A percentile compares a stretch with the other conserved stretches of the same genome.
Evolutionary conservation across 345 rosid species (phyloP).

Genomic region (Gossypium bickii): DNA sequence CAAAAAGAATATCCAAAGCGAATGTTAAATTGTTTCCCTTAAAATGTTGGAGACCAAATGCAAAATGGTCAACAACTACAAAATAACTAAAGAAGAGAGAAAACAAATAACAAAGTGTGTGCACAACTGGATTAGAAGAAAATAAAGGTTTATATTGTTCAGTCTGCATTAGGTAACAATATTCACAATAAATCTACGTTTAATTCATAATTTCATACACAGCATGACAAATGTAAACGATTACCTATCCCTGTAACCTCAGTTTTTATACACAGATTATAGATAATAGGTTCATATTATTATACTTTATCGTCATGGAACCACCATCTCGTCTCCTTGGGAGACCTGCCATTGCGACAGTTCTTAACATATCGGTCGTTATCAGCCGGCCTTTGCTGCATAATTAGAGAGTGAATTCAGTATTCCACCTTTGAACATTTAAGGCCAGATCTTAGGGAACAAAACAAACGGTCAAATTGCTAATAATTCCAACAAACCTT

Average conservation of each 20-base stretch:
- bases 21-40: too few relatives aligned
- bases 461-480: neutral
- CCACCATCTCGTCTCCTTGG: conserved; percentile 93
- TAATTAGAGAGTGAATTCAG: neutral
- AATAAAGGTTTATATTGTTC: neutral
- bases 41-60: too few relatives aligned
- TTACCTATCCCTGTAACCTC: neutral
- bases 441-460: neutral
- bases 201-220: conserved; percentile 16
- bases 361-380: conserved; percentile 72
- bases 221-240: conserved; percentile 5
- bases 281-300: neutral
- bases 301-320: conserved; percentile 80
- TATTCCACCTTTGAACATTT: neutral
- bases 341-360: conserved; percentile 77
- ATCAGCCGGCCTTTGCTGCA: conserved; percentile 72
- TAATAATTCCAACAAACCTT: conserved; percentile 39
- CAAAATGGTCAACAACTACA: too few relatives aligned
- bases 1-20: too few relatives aligned
- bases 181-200: conserved; percentile 8
- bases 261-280: conserved; percentile 5
- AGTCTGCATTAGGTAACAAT: neutral
- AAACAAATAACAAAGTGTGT: too few relatives aligned
- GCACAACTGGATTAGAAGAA: neutral
- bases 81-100: too few relatives aligned